These are phyloP conservation scores for Skeletonema potamos DNA, from an alignment of 108 stramenopile species.

Conservation along the genomic window DNA sequence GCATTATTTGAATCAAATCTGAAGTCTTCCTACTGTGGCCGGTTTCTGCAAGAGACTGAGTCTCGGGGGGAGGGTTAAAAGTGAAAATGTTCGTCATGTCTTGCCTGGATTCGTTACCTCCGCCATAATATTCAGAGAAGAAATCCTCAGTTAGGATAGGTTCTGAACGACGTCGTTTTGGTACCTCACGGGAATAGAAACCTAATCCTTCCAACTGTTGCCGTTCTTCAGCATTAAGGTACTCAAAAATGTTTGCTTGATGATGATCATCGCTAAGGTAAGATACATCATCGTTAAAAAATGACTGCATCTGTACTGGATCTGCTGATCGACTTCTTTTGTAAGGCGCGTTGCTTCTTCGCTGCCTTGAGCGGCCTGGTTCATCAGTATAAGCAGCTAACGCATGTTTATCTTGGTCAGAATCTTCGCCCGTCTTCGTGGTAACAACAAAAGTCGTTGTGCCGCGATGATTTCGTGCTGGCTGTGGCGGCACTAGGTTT, in stretches of 20 bases:
- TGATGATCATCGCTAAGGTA: not conserved
- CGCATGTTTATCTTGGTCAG: too few species aligned
- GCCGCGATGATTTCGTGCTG: too few species aligned
- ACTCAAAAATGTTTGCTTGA: not conserved
- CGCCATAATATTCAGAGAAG: not conserved
- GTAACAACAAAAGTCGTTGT: too few species aligned
- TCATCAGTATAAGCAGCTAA: not conserved
- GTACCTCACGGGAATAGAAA: not conserved
- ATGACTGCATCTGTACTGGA: not conserved
- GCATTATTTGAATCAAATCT: not conserved
- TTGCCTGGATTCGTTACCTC: not conserved
- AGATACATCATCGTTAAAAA: not conserved
- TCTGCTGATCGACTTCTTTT: conserved; percentile 1
- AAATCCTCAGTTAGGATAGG: not conserved
- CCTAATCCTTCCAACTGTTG: not conserved
- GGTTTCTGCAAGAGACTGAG: not conserved
- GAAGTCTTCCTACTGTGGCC: not conserved
- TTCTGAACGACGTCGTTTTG: not conserved
- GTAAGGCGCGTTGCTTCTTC: not conserved
- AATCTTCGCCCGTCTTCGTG: too few species aligned
- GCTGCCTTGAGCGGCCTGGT: not conserved
- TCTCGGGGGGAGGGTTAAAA: not conserved
- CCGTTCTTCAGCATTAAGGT: not conserved
- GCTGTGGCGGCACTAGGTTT: too few species aligned
- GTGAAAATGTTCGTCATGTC: not conserved